Conservation (phyloP, 805 yeast species). For the Nakazawaea ernobii region DNA sequence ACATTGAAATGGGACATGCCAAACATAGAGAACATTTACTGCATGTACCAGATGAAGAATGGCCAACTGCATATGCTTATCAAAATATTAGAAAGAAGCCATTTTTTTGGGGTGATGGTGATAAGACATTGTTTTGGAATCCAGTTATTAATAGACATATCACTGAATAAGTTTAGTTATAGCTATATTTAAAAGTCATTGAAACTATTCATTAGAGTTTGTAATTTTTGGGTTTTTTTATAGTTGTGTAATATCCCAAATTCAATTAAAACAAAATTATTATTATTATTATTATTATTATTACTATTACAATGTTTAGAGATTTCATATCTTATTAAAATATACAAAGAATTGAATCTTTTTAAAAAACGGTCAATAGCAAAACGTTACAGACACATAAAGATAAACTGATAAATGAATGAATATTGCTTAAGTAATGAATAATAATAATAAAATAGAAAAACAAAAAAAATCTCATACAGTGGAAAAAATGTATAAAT, state of each 20-base stretch:
- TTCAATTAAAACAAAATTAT: not conserved
- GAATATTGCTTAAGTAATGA: no score
- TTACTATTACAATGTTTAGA: not conserved
- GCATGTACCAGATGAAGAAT: slow-evolving; percentile 79
- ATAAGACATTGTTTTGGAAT: slow-evolving; percentile 96
- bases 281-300: slow-evolving; percentile 1
- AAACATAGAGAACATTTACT: slow-evolving; percentile 76
- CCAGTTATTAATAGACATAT: slow-evolving; percentile 85
- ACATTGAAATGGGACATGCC: slow-evolving; percentile 83
- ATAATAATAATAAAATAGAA: no score
- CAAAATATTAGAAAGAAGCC: slow-evolving; percentile 84
- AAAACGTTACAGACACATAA: not conserved
- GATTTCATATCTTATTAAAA: no score
- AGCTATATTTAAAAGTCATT: no score
- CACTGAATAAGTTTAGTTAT: no score
- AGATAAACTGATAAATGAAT: no score
- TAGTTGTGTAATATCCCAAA: not conserved
- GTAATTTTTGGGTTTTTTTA: no score
- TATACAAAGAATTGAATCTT: no score
- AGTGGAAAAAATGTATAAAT: slow-evolving; percentile 79
- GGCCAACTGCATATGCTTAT: slow-evolving; percentile 89
- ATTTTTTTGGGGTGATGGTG: slow-evolving; percentile 99
- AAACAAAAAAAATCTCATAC: slow-evolving; percentile 30
- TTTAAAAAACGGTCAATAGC: not conserved
- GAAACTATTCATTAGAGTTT: no score